A percentile compares a stretch with the other conserved stretches of the same genome.
These are phyloP conservation scores for Spinacia oleracea DNA, from an alignment of 179 eudicot species.

Conservation along the genomic window DNA sequence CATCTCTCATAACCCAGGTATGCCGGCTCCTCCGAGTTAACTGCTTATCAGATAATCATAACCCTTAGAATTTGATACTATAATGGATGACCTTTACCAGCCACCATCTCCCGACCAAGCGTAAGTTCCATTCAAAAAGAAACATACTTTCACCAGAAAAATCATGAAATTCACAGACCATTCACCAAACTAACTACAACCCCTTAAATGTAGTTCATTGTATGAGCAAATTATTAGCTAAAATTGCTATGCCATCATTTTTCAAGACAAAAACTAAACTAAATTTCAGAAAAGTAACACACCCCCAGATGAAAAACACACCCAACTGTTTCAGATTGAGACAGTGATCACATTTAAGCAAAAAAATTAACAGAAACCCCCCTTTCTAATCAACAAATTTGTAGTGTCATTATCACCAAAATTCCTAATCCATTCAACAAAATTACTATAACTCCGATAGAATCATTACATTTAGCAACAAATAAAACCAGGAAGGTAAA, in stretches of 20 bases:
- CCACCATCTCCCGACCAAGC: neutral
- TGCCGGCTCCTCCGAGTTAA: constrained; percentile 40
- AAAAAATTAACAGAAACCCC: neutral
- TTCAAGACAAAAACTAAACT: no score
- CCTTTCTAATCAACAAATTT: neutral
- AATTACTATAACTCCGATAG: constrained; percentile 8
- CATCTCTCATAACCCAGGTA: constrained; percentile 80
- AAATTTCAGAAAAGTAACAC: neutral
- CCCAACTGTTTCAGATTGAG: neutral
- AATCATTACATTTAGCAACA: neutral
- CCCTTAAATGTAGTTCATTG: neutral
- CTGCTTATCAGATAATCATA: constrained; percentile 24
- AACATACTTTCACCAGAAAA: neutral
- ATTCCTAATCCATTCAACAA: neutral
- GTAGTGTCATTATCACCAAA: neutral
- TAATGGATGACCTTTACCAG: neutral
- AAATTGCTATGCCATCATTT: no score
- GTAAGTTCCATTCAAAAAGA: neutral
- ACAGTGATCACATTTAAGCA: neutral
- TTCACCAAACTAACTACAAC: neutral
- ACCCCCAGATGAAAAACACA: neutral
- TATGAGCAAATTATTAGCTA: neutral
- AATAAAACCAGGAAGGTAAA: neutral
- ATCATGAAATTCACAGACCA: neutral
- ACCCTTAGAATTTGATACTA: neutral